Evolutionary conservation across 371 early-diverging fungal species (phyloP), one percentile per base, ranked within the genome.

Genomic region (Saksenaea vasiformis): DNA sequence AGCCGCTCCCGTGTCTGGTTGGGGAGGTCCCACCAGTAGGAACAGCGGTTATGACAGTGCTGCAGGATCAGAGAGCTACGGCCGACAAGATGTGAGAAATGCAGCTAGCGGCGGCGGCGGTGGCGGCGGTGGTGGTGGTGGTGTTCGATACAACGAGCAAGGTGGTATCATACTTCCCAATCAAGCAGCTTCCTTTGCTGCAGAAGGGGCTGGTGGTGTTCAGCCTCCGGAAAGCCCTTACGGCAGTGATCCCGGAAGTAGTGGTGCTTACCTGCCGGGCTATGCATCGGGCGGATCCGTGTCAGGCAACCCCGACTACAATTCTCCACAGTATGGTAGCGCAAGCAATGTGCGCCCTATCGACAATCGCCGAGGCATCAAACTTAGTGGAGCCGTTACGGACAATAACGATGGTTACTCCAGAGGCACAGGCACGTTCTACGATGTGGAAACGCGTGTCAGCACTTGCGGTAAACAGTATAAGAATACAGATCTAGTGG

Each of bases 401-500:
- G 54, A 60, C 10, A 59, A 39, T 1, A 41, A 34, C 14, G 38
- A 59, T 15, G 62, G 62, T 11, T 61, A 58, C 19, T 35, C 43
- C 5, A 47, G 54, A 53, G 78, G 74, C 47, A 31, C 51, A 24
- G 78, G 72, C 15, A 73, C 72, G 26, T 77, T 68, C 44, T 77
- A 74, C 63, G 78, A 77, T 61, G 43, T 67, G 5, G 74, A 77
- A 53, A 68, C 71, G 7, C 74, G 69, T 5, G 47, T 61, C 26
- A 73, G 77, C 19, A 60, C 61, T 7, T 83, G 83, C 55, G 80
- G 80, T 4, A 59, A 61, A 5, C 54, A 54, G 17, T 61, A 60
- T 43, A 62, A 58, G n/a, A 78, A 80, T 35, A 54, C 66, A 0
- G 70, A 80, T 11, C 24, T 72, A 38, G 74, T 78, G 2, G 77